Evolutionary conservation across 768 basidiomycete species (phyloP), one percentile per base, ranked within the genome.

Genomic region (Mycena haematopus): DNA sequence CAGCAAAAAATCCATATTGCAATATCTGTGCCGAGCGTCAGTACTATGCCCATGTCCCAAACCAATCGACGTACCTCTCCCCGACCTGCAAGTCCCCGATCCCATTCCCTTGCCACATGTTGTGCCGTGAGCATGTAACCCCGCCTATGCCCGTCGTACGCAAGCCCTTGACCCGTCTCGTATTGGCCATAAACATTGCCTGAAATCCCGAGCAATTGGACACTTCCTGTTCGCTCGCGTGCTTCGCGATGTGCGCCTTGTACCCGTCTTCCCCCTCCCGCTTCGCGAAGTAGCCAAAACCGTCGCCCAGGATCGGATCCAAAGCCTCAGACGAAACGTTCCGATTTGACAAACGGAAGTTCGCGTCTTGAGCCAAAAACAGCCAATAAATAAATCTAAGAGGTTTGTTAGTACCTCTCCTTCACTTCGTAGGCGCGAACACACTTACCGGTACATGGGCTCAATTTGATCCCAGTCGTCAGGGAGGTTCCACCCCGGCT

Each of bases 231-330:
- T 55, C 45, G 40, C 15, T 44, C 0, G 22, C 44, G 33, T 64
- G 52, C 45, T 49, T 60, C 2, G 15, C 11, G 15, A 60, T 47
- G 36, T 60, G 52, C 0, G 59, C 52, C 15, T 60, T 46, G 45
- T 60, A 60, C 1, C 52, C 52, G 31, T 53, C 59, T 13, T 47
- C 27, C 17, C 58, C 58, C 7, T 59, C 27, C 7, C 42, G 52
- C n/a, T 29, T 35, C 6, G 42, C 46, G 15, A 60, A 60, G n/a
- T 36, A 60, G 1, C 59, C 59, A 0, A 3, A 54, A 0, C 59
- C 59, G 13, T 60, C 59, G 3, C 52, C 51, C 17, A 53, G 1
- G 22, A 60, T 60, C 10, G 59, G 59, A 31, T 60, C 59, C 6
- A n/a, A 22, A 0, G 17, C 10, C 45, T 60, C 59, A 0, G 59